These are phyloP conservation scores for Ceratobasidium papillatum DNA, from an alignment of 1,284 basidiomycete genomes.

Conservation along the genomic window DNA sequence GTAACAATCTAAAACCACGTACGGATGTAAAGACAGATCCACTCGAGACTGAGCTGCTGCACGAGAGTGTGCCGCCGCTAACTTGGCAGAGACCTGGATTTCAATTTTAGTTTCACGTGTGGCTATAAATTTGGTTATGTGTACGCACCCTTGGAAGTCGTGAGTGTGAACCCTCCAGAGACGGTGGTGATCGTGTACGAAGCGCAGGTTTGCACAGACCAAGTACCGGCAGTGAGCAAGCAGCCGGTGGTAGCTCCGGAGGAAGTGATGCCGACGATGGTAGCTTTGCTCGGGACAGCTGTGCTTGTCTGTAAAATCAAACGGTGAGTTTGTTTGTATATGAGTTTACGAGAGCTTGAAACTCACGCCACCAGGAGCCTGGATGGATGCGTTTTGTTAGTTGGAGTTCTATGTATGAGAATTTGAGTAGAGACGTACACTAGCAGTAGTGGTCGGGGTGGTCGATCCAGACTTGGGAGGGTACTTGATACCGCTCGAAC, in stretches of 20 bases:
- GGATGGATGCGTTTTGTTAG: background rate
- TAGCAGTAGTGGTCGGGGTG: slow-evolving; percentile 31
- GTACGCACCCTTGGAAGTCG: slow-evolving; percentile 44
- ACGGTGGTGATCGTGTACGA: slow-evolving; percentile 30
- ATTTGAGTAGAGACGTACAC: background rate
- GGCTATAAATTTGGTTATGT: background rate
- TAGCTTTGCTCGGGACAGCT: slow-evolving; percentile 23
- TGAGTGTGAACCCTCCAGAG: slow-evolving; percentile 45
- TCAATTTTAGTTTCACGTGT: background rate
- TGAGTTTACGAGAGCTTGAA: background rate
- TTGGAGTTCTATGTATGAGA: background rate
- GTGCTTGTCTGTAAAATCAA: slow-evolving; percentile 26
- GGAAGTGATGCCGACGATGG: slow-evolving; percentile 29
- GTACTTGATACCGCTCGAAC: slow-evolving; percentile 68
- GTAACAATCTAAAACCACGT: background rate
- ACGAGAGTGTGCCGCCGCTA: slow-evolving; percentile 43
- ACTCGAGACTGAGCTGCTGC: slow-evolving; percentile 42
- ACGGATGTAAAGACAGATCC: slow-evolving; percentile 45
- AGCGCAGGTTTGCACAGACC: slow-evolving; percentile 44
- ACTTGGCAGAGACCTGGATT: slow-evolving; percentile 44
- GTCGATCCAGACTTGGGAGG: slow-evolving; percentile 61
- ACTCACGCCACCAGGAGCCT: slow-evolving; percentile 12
- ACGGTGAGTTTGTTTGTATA: background rate
- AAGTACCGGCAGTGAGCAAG: slow-evolving; percentile 46
- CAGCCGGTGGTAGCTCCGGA: slow-evolving; percentile 44